phyloP scores from a whole-genome alignment of 768 basidiomycete species.

The Psilocybe cyanescens region DNA sequence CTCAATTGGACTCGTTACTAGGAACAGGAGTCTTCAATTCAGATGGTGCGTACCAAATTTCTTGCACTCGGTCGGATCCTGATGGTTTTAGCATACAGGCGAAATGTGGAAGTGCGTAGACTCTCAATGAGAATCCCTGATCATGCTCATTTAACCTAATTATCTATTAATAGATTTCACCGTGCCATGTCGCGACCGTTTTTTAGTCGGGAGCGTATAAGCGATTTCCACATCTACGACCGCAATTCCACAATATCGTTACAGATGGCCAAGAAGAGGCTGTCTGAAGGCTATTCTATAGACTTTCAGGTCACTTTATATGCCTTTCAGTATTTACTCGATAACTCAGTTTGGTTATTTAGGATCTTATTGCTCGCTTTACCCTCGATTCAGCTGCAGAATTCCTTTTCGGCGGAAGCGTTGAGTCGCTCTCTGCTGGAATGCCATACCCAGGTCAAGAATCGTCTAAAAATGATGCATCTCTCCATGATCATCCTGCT shows the following conservation, averaged over 20 bases:
- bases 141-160: neutral
- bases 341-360: slow-evolving; percentile 50
- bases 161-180: slow-evolving; percentile 45
- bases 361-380: slow-evolving; percentile 52
- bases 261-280: slow-evolving; percentile 43
- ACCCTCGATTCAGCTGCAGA: slow-evolving; percentile 66
- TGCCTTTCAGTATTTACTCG: slow-evolving; percentile 17
- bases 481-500: slow-evolving; percentile 34
- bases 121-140: neutral
- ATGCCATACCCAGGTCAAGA: slow-evolving; percentile 49
- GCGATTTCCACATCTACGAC: slow-evolving; percentile 63
- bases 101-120: slow-evolving; percentile 64
- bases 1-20: slow-evolving; percentile 40
- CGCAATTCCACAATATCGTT: slow-evolving; percentile 52
- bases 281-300: slow-evolving; percentile 48
- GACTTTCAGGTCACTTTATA: slow-evolving; percentile 53
- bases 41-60: slow-evolving; percentile 41
- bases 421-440: slow-evolving; percentile 50
- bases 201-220: slow-evolving; percentile 61
- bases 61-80: neutral
- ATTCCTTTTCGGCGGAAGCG: slow-evolving; percentile 58
- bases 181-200: slow-evolving; percentile 69
- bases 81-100: slow-evolving; percentile 34
- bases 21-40: slow-evolving; percentile 65
- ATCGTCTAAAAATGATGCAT: slow-evolving; percentile 27